Conservation (phyloP, 2,329 filamentous ascomycete genomes). For the Tolypocladium cylindrosporum region DNA sequence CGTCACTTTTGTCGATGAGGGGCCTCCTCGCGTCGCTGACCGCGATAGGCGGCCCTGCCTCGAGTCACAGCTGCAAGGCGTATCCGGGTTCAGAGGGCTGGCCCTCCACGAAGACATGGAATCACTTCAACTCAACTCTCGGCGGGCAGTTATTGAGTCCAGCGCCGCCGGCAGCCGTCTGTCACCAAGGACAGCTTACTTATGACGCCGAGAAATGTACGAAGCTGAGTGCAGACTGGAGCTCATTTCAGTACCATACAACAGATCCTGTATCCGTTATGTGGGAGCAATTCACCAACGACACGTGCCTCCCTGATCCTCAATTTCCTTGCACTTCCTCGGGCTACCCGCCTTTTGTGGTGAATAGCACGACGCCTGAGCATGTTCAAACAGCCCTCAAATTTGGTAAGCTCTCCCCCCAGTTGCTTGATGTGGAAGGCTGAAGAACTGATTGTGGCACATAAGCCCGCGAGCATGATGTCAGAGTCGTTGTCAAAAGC, state of each 20-base stretch:
- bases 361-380: conserved; percentile 22
- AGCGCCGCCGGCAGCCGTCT: conserved; percentile 23
- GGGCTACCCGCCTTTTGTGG: conserved; percentile 25
- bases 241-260: conserved; percentile 15
- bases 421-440: neutral
- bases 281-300: conserved; percentile 35
- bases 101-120: conserved; percentile 37
- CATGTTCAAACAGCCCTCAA: conserved; percentile 25
- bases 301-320: conserved; percentile 36
- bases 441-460: rapidly evolving
- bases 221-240: conserved; percentile 12
- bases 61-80: conserved; percentile 29
- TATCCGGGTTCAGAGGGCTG: conserved; percentile 34
- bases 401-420: conserved; percentile 27
- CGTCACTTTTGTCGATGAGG: neutral
- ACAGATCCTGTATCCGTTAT: conserved; percentile 20
- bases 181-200: conserved; percentile 15
- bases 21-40: neutral
- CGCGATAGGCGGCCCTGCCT: neutral
- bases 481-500: conserved; percentile 31
- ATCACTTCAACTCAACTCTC: conserved; percentile 32
- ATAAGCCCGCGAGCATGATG: conserved; percentile 28
- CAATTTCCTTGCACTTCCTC: conserved; percentile 19
- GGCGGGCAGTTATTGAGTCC: conserved; percentile 31
- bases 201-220: conserved; percentile 20